These are phyloP conservation scores for Flaveria robusta DNA, from an alignment of 129 eudicot genomes.

Conservation along the genomic window DNA sequence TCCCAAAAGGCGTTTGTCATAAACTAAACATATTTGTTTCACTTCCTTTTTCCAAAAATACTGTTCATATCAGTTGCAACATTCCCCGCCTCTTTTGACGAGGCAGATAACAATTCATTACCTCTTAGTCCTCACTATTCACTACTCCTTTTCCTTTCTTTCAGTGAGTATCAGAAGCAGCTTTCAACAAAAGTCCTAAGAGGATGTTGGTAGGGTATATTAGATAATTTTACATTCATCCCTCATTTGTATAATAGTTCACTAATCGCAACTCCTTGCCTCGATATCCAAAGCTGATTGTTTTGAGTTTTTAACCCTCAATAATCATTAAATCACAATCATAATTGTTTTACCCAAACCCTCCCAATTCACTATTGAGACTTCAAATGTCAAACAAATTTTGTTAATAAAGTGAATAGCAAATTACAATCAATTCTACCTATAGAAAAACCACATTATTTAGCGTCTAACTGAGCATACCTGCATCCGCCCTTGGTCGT, in stretches of 20 bases:
- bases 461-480: constrained; percentile 38
- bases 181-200: not conserved
- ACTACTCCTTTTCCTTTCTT: not conserved
- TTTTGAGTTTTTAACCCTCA: not conserved
- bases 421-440: constrained; percentile 4
- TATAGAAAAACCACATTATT: not conserved
- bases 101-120: not conserved
- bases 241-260: too few species aligned
- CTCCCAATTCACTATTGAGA: not conserved
- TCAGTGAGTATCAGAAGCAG: not conserved
- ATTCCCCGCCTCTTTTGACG: not conserved
- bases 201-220: not conserved
- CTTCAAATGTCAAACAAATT: not conserved
- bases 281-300: not conserved
- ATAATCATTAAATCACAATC: not conserved
- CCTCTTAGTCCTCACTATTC: constrained; percentile 8
- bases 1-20: not conserved
- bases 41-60: not conserved
- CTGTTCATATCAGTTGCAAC: not conserved
- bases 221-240: not conserved
- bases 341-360: not conserved
- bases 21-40: not conserved
- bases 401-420: not conserved
- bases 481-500: constrained; percentile 78
- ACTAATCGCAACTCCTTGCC: not conserved